These are phyloP conservation scores for Xylaria sp. DNA, from an alignment of 2,329 filamentous ascomycete genomes.

Conservation along the genomic window DNA sequence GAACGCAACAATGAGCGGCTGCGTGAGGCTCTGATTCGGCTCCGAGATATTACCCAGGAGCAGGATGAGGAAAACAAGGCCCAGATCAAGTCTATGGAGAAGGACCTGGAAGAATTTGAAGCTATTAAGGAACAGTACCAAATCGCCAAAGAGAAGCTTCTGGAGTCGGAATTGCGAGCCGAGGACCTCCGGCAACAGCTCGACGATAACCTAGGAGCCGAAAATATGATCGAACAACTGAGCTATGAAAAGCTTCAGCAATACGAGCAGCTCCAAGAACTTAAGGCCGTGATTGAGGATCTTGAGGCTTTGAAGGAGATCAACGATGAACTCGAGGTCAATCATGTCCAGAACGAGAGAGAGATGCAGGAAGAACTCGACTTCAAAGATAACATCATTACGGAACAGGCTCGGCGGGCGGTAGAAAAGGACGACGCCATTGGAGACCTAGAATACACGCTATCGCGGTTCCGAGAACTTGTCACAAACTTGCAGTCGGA, in stretches of 20 bases:
- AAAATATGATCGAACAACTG: conserved; percentile 94
- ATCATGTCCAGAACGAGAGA: conserved; percentile 92
- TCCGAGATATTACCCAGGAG: conserved; percentile 89
- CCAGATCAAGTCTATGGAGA: conserved; percentile 78
- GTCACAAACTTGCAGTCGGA: conserved; percentile 87
- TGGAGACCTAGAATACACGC: conserved; percentile 89
- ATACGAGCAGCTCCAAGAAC: conserved; percentile 83
- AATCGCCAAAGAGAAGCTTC: conserved; percentile 76
- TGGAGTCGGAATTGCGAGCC: conserved; percentile 77
- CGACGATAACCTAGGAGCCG: conserved; percentile 86
- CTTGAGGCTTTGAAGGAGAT: conserved; percentile 91
- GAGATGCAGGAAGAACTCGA: conserved; percentile 95
- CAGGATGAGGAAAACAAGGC: conserved; percentile 82
- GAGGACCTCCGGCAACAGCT: conserved; percentile 91
- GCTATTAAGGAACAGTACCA: conserved; percentile 76
- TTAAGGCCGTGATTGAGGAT: conserved; percentile 84
- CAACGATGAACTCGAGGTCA: conserved; percentile 92
- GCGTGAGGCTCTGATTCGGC: conserved; percentile 82
- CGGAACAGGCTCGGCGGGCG: conserved; percentile 80
- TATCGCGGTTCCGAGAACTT: conserved; percentile 88
- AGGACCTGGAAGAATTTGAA: conserved; percentile 76
- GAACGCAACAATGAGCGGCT: conserved; percentile 90
- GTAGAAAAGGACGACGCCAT: conserved; percentile 81
- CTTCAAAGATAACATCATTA: conserved; percentile 83
- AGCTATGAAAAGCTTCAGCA: conserved; percentile 88